These are phyloP conservation scores for Phytophthora colocasiae DNA, from an alignment of 352 stramenopile species.

Conservation along the genomic window DNA sequence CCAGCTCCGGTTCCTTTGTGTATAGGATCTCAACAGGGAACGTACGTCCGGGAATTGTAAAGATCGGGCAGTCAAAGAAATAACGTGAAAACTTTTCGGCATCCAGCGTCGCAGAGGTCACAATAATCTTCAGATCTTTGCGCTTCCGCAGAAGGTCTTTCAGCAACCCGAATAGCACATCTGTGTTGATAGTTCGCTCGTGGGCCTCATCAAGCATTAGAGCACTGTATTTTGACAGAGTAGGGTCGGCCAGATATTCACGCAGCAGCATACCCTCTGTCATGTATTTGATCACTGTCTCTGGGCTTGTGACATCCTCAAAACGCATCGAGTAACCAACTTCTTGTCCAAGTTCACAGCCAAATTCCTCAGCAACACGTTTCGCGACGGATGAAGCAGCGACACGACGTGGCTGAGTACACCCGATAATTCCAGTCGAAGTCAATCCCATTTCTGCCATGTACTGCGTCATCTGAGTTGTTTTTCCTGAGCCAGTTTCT, in stretches of 20 bases:
- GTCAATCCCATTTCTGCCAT: slow-evolving; percentile 98
- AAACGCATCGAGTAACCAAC: slow-evolving; percentile 95
- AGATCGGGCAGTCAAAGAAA: slow-evolving; percentile 98
- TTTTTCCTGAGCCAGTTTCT: slow-evolving; percentile 99
- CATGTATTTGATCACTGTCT: slow-evolving; percentile 99
- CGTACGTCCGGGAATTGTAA: slow-evolving; percentile 98
- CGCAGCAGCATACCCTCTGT: slow-evolving; percentile 99
- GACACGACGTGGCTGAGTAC: slow-evolving; percentile 98
- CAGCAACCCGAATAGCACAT: slow-evolving; percentile 98
- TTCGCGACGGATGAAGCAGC: slow-evolving; percentile 98
- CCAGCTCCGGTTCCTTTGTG: slow-evolving; percentile 97
- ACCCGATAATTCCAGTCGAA: slow-evolving; percentile 97
- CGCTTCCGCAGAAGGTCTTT: slow-evolving; percentile 89
- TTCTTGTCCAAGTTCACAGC: slow-evolving; percentile 92
- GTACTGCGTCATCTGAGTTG: slow-evolving; percentile 99
- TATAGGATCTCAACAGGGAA: slow-evolving; percentile 99
- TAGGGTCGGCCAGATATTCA: slow-evolving; percentile 98
- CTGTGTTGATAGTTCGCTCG: slow-evolving; percentile 98
- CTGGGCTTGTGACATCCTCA: slow-evolving; percentile 81
- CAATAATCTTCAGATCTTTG: slow-evolving; percentile 91
- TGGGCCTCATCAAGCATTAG: slow-evolving; percentile 99
- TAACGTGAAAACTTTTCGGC: slow-evolving; percentile 98
- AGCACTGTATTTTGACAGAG: slow-evolving; percentile 94
- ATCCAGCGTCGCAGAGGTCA: slow-evolving; percentile 96
- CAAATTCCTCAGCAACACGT: slow-evolving; percentile 97